Conservation (phyloP, 139 green algal genomes). For the Chlorella sp. region DNA sequence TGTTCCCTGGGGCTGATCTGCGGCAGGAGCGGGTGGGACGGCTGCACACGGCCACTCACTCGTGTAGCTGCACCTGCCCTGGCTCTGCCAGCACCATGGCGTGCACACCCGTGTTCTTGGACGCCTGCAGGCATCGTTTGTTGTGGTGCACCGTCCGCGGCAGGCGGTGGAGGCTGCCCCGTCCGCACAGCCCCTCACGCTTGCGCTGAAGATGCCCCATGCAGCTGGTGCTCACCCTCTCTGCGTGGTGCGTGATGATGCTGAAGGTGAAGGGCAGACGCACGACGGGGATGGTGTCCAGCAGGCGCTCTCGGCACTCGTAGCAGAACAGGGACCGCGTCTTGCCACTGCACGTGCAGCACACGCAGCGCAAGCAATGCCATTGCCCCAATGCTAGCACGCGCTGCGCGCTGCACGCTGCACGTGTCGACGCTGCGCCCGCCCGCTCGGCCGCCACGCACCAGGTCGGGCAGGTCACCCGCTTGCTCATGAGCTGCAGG, state of each 20-base stretch:
- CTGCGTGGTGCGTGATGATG: conserved; percentile 42
- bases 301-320: conserved; percentile 40
- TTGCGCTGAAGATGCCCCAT: too few species aligned
- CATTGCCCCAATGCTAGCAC: not conserved
- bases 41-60: conserved; percentile 21
- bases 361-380: not conserved
- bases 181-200: too few species aligned
- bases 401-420: not conserved
- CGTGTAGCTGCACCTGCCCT: conserved; percentile 30
- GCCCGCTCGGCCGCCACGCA: not conserved
- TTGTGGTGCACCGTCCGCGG: too few species aligned
- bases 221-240: conserved; percentile 3
- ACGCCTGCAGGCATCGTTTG: conserved; percentile 12
- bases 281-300: conserved; percentile 16
- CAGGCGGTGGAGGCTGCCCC: too few species aligned
- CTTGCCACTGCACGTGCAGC: conserved; percentile 6
- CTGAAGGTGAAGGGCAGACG: conserved; percentile 40
- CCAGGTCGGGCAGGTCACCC: not conserved
- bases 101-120: conserved; percentile 51
- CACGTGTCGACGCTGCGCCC: too few species aligned
- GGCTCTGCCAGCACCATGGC: conserved; percentile 25
- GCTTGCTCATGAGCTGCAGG: conserved; percentile 1
- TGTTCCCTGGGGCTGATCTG: too few species aligned
- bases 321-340: conserved; percentile 18
- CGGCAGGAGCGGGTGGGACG: too few species aligned